These are phyloP conservation scores for Lachnellula arida DNA, from an alignment of 2,329 filamentous ascomycete genomes.

Conservation along the genomic window DNA sequence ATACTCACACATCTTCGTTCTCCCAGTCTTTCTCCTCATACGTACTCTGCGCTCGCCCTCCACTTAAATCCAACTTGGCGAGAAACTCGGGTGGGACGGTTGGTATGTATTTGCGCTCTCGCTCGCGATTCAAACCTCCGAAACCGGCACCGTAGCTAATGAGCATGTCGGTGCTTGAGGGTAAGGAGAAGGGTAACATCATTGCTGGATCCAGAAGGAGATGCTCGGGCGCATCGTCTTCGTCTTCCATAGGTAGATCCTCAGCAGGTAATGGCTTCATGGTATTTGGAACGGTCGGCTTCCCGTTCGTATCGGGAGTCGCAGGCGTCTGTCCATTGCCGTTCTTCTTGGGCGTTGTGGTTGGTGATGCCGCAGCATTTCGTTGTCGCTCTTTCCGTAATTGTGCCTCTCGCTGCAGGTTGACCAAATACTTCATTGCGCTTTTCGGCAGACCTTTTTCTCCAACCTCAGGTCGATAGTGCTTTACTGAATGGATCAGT, in stretches of 20 bases:
- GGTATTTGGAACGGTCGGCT: constrained; percentile 22
- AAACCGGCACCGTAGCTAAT: constrained; percentile 93
- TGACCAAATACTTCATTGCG: constrained; percentile 78
- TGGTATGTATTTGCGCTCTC: constrained; percentile 92
- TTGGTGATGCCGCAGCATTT: constrained; percentile 44
- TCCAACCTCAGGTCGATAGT: constrained; percentile 91
- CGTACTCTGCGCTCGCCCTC: constrained; percentile 48
- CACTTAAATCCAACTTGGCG: constrained; percentile 66
- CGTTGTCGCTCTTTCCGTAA: constrained; percentile 51
- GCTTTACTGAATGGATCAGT: constrained; percentile 83
- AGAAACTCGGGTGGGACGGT: constrained; percentile 93
- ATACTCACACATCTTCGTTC: constrained; percentile 47
- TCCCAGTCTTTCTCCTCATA: constrained; percentile 63
- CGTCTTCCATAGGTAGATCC: constrained; percentile 39
- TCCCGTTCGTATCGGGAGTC: constrained; percentile 38
- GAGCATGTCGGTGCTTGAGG: constrained; percentile 95
- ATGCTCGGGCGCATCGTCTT: constrained; percentile 66
- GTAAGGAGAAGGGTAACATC: constrained; percentile 92
- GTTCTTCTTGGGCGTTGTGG: constrained; percentile 35
- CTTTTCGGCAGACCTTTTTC: constrained; percentile 88
- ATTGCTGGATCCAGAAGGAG: constrained; percentile 83
- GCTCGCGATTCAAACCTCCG: constrained; percentile 84
- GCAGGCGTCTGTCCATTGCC: constrained; percentile 42
- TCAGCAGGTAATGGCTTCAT: constrained; percentile 16
- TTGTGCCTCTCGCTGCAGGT: constrained; percentile 70